Percentiles rank a stretch among this genome's conserved stretches.
Conservation (phyloP, 2,329 filamentous ascomycete genomes). For the Aspergillus aculeatinus region DNA sequence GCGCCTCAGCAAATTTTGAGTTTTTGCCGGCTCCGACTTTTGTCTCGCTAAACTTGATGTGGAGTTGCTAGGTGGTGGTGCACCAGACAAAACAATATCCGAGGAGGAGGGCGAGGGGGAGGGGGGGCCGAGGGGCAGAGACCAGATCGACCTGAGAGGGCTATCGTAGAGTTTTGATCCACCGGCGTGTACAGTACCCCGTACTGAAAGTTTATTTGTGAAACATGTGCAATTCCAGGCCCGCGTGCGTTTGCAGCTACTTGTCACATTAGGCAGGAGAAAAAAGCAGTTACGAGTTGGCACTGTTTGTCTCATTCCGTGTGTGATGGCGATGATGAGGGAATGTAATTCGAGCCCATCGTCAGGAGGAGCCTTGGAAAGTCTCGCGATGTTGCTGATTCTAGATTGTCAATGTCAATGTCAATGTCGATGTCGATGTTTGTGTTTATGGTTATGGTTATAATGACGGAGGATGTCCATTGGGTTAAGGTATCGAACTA, state of each 20-base stretch:
- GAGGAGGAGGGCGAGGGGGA: background rate
- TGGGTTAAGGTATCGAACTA: background rate
- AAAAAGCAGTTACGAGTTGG: background rate
- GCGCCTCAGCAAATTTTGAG: background rate
- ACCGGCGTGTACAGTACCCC: constrained; percentile 1
- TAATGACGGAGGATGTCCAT: background rate
- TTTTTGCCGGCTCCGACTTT: background rate
- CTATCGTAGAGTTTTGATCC: constrained; percentile 2
- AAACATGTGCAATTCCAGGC: constrained; percentile 3
- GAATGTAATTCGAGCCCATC: constrained; percentile 1
- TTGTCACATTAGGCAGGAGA: constrained; percentile 6
- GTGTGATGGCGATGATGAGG: background rate
- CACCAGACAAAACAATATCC: background rate
- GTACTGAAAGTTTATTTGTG: constrained; percentile 8
- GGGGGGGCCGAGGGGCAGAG: background rate
- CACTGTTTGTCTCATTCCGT: background rate
- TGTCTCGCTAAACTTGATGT: background rate
- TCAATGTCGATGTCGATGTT: too few species aligned
- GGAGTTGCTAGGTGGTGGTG: background rate
- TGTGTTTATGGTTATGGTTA: too few species aligned
- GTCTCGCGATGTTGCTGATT: background rate
- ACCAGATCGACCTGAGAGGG: background rate
- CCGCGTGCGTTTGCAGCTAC: background rate
- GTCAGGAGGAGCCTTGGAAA: background rate
- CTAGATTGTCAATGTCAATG: too few species aligned